Conservation (phyloP, 257 asterid genomes). For the Echites panduratus region DNA sequence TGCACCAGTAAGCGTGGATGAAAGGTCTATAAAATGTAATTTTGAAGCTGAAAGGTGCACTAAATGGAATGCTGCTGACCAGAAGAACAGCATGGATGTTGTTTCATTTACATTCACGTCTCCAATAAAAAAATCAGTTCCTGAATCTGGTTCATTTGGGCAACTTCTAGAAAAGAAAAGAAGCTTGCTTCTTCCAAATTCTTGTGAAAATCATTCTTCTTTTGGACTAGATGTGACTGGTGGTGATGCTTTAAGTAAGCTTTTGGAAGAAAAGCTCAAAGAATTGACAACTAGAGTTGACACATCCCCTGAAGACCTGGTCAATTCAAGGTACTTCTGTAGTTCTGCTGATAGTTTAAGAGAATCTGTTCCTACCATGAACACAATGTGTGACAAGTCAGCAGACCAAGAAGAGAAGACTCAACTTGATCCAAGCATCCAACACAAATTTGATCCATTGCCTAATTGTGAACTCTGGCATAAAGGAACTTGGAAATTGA, state of each 20-base stretch:
- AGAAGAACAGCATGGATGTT: constrained; percentile 59
- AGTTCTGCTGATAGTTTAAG: constrained; percentile 27
- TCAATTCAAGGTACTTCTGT: constrained; percentile 33
- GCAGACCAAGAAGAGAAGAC: constrained; percentile 22
- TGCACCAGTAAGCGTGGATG: constrained; percentile 29
- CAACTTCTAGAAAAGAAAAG: constrained; percentile 31
- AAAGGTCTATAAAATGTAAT: constrained; percentile 46
- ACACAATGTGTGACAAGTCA: constrained; percentile 19
- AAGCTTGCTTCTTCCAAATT: constrained; percentile 26
- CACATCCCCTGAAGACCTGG: constrained; percentile 46
- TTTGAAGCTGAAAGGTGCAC: constrained; percentile 43
- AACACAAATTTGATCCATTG: constrained; percentile 28
- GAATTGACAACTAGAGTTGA: constrained; percentile 78
- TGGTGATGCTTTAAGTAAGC: constrained; percentile 77
- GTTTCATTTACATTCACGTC: constrained; percentile 96
- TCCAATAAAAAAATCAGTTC: constrained; percentile 66
- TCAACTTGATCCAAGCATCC: constrained; percentile 24
- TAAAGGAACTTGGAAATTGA: constrained; percentile 32
- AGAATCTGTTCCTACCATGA: constrained; percentile 26
- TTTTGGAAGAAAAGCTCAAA: constrained; percentile 84
- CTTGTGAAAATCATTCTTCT: constrained; percentile 35
- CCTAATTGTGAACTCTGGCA: constrained; percentile 34
- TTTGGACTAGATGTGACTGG: constrained; percentile 45
- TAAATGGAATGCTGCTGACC: constrained; percentile 56
- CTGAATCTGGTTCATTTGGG: constrained; percentile 36